A percentile compares a stretch with the other conserved stretches of the same genome.
Evolutionary conservation across 768 basidiomycete genomes (phyloP).

Genomic region (Boletus rufocinnamomeus): DNA sequence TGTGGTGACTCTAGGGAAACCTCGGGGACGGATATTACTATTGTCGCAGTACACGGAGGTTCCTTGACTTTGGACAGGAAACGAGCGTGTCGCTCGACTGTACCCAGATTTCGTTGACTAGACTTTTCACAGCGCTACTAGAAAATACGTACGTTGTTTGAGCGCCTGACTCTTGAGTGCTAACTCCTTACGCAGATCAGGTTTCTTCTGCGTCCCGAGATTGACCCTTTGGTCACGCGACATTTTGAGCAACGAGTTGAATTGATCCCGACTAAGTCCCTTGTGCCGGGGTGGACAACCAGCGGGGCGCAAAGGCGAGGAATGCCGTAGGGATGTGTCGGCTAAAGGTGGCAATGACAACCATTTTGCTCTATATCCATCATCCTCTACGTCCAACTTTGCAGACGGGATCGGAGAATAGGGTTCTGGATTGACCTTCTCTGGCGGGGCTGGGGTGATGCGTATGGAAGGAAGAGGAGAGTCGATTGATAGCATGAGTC

Average conservation of each 20-base stretch:
- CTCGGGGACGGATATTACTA: conserved; percentile 54
- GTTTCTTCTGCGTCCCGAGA: conserved; percentile 46
- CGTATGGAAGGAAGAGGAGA: conserved; percentile 64
- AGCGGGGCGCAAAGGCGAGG: conserved; percentile 52
- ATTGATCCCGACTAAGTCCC: conserved; percentile 63
- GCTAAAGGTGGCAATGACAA: conserved; percentile 51
- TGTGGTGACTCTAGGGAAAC: conserved; percentile 73
- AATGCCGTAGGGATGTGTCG: conserved; percentile 35
- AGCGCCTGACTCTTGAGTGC: conserved; percentile 70
- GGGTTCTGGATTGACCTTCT: conserved; percentile 51
- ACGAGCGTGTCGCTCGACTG: conserved; percentile 72
- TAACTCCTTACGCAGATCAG: conserved; percentile 72
- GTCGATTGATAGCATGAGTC: conserved; percentile 42
- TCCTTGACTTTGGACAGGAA: conserved; percentile 75
- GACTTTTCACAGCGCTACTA: neutral
- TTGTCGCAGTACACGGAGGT: conserved; percentile 63
- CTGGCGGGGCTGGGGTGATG: conserved; percentile 68
- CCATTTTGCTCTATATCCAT: conserved; percentile 58
- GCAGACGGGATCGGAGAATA: conserved; percentile 59
- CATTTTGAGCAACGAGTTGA: conserved; percentile 62
- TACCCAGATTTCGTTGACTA: conserved; percentile 3
- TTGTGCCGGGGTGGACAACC: conserved; percentile 40
- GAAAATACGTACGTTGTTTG: conserved; percentile 62
- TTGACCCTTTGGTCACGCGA: conserved; percentile 57
- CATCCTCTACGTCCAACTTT: conserved; percentile 40